Base-by-base conservation (phyloP, 306 rosid genomes). In the Trichosanthes truncata region DNA sequence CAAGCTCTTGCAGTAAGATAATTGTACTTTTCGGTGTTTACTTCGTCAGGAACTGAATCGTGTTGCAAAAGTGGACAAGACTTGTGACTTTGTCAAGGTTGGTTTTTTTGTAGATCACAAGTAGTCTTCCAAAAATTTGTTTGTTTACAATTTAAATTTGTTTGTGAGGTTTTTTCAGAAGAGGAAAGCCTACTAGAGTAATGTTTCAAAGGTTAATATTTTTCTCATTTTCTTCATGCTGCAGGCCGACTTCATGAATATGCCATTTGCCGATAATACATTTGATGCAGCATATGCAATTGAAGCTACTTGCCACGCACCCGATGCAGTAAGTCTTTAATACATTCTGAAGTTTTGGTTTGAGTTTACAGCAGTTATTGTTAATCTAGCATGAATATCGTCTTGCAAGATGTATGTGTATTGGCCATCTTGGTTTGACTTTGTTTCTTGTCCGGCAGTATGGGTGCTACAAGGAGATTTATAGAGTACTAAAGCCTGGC, bases 281-380 rank as follows among this genome's bases (percentile, higher is more conserved):
- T 96, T 87, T 83, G 99, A 96, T 87, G 98, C 99, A 25, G 88
- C 93, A 31, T 96, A 96, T 88, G 99, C 99, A 3, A 96, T 96
- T 85, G 99, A 96, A 88, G 98, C 99, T 57, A 96, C 99, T 80
- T 96, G 99, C 89, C 99, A 96, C 85, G 99, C 99, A 78, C 97
- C 99, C 1, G 97, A 96, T 83, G 96, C 97, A 17, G 98, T 94
- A 85, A 68, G 94, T 68, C 75, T 43, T 60, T 62, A 41, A 60
- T 25, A 48, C 78, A 29, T 3, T 29, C 45, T 18, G 29, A 57
- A 18, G 46, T 14, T 55, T 71, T 69, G 71, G 65, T 57, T 77
- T 74, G 76, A 61, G 33, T 11, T 49, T 11, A 40, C 49, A 15
- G 38, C 41, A 2, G 21, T 51, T 36, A 57, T 46, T 51, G 49